phyloP scores from a whole-genome alignment of 1,139 yeast species.

The Hansenula lynferdii region DNA sequence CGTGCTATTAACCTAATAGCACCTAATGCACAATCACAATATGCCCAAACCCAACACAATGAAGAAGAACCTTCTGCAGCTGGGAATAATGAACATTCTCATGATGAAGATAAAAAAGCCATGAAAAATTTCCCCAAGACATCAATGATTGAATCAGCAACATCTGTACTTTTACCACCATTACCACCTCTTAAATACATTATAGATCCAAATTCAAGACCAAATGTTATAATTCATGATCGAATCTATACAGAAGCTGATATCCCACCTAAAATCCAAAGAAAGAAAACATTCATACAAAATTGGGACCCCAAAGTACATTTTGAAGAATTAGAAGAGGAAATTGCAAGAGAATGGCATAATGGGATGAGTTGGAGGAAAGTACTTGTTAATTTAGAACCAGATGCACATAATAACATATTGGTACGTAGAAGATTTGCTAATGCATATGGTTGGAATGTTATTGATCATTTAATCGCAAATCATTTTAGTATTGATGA shows the following conservation, averaged over 20 bases:
- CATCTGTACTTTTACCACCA: slow-evolving; percentile 81
- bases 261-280: slow-evolving; percentile 42
- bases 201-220: slow-evolving; percentile 53
- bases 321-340: slow-evolving; percentile 50
- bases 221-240: slow-evolving; percentile 68
- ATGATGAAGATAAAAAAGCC: not conserved
- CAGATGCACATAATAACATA: slow-evolving; percentile 96
- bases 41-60: not conserved
- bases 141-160: slow-evolving; percentile 78
- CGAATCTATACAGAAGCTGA: slow-evolving; percentile 62
- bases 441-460: slow-evolving; percentile 97
- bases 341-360: slow-evolving; percentile 79
- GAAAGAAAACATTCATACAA: slow-evolving; percentile 16
- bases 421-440: slow-evolving; percentile 86
- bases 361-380: slow-evolving; percentile 85
- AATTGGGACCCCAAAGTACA: slow-evolving; percentile 17
- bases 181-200: slow-evolving; percentile 69
- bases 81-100: slow-evolving; percentile 3
- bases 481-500: slow-evolving; percentile 47
- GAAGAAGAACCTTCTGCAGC: not conserved
- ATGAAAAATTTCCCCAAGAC: slow-evolving; percentile 50
- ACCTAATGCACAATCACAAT: slow-evolving; percentile 12
- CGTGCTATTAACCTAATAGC: slow-evolving; percentile 19
- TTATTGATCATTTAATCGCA: slow-evolving; percentile 73
- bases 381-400: slow-evolving; percentile 77